Conservation (phyloP, 305 asterid genomes). For the Ajuga reptans region DNA sequence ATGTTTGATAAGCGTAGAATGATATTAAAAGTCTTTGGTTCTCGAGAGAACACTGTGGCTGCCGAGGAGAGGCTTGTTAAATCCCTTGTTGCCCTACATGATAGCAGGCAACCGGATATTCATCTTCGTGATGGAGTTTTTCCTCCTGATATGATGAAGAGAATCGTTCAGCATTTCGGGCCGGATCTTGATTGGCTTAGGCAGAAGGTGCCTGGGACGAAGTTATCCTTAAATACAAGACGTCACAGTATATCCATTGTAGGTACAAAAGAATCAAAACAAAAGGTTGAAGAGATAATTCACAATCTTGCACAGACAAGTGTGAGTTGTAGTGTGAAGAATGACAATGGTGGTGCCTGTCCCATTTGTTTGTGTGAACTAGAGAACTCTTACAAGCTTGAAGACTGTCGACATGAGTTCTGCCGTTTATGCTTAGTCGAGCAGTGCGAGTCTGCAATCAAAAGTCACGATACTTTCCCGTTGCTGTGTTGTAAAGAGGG, state of each 20-base stretch:
- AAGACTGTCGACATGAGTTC: slow-evolving; percentile 56
- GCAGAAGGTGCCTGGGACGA: slow-evolving; percentile 53
- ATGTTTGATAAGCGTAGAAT: slow-evolving; percentile 54
- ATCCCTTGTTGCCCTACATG: slow-evolving; percentile 46
- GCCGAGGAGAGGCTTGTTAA: slow-evolving; percentile 44
- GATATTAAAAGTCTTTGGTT: slow-evolving; percentile 52
- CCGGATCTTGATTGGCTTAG: slow-evolving; percentile 68
- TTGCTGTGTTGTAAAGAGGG: slow-evolving; percentile 41
- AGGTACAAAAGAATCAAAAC: slow-evolving; percentile 59
- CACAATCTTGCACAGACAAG: slow-evolving; percentile 36
- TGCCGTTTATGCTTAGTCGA: slow-evolving; percentile 71
- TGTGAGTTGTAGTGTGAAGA: slow-evolving; percentile 24
- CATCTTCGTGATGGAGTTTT: slow-evolving; percentile 51
- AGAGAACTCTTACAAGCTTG: slow-evolving; percentile 61
- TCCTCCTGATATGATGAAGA: slow-evolving; percentile 86
- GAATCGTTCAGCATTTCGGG: slow-evolving; percentile 64
- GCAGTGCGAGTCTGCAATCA: slow-evolving; percentile 70
- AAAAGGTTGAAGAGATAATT: slow-evolving; percentile 48
- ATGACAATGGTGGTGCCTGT: slow-evolving; percentile 34
- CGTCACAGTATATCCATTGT: slow-evolving; percentile 51
- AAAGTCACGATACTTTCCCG: slow-evolving; percentile 60
- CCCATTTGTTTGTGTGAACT: slow-evolving; percentile 71
- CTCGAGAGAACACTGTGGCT: slow-evolving; percentile 34
- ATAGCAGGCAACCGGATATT: slow-evolving; percentile 66
- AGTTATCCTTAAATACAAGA: slow-evolving; percentile 43